Evolutionary conservation across 2,329 filamentous ascomycete genomes (phyloP).

Genomic region (Trichoderma sp.): DNA sequence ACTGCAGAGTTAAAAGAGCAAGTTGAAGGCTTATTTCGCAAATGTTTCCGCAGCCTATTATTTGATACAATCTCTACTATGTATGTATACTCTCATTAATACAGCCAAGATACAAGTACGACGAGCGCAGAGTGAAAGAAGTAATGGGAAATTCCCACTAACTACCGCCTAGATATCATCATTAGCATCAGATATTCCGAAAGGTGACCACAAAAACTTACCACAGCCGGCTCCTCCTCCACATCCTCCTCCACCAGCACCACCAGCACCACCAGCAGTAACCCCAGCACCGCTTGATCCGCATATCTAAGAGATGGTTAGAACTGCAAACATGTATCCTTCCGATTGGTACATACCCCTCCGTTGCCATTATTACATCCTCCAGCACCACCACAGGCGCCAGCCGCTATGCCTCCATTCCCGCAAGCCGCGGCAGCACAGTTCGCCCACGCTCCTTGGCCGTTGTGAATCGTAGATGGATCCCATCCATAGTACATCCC

Average conservation of each 20-base stretch:
- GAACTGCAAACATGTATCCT: neutral
- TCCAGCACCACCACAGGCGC: conserved; percentile 33
- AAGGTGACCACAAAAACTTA: neutral
- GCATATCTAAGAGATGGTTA: neutral
- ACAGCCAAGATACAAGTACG: neutral
- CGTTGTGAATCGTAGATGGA: conserved; percentile 35
- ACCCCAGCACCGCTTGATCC: conserved; percentile 21
- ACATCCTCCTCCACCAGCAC: conserved; percentile 27
- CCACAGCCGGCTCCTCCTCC: conserved; percentile 28
- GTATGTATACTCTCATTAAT: neutral
- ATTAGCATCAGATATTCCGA: neutral
- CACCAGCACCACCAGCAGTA: conserved; percentile 45
- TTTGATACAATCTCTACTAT: neutral
- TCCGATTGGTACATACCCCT: neutral
- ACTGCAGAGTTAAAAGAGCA: neutral
- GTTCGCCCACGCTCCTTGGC: conserved; percentile 39
- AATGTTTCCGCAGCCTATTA: neutral
- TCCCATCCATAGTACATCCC: conserved; percentile 47
- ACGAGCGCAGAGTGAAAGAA: too few species aligned
- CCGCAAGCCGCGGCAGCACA: conserved; percentile 50
- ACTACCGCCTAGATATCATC: neutral
- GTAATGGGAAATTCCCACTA: neutral
- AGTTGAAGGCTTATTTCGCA: neutral
- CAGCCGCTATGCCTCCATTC: conserved; percentile 40
- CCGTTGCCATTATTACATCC: conserved; percentile 22